Conservation (phyloP, 2,329 filamentous ascomycete genomes). For the Sporothrix luriei region DNA sequence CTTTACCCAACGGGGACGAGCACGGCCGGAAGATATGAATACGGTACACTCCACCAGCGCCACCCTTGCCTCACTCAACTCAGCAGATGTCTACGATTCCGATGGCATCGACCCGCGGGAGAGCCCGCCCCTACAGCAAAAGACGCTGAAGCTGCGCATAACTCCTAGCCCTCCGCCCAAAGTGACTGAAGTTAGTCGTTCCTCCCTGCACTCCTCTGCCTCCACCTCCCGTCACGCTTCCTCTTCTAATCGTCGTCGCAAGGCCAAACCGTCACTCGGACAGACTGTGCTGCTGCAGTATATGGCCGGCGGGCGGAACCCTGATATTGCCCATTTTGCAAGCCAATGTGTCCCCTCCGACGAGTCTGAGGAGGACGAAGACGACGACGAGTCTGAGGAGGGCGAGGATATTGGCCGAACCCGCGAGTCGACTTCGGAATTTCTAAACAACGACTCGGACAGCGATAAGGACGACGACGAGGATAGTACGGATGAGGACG, state of each 20-base stretch:
- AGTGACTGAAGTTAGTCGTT: constrained; percentile 50
- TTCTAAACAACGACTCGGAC: neutral
- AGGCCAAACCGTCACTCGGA: constrained; percentile 60
- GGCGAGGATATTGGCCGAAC: constrained; percentile 11
- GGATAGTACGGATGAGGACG: neutral
- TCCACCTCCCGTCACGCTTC: constrained; percentile 45
- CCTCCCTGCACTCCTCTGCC: constrained; percentile 36
- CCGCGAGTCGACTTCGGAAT: constrained; percentile 13
- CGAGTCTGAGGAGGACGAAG: constrained; percentile 24
- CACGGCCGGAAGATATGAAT: constrained; percentile 43
- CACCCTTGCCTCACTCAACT: constrained; percentile 32
- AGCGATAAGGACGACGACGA: constrained; percentile 4
- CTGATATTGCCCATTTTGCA: constrained; percentile 64
- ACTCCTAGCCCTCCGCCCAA: constrained; percentile 55
- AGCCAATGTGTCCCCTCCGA: constrained; percentile 53
- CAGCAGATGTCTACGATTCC: constrained; percentile 48
- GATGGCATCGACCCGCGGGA: constrained; percentile 49
- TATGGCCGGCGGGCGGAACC: constrained; percentile 65
- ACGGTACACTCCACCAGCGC: constrained; percentile 44
- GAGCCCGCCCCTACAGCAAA: constrained; percentile 45
- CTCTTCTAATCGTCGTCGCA: constrained; percentile 57
- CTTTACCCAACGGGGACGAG: constrained; percentile 40
- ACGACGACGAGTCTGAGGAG: neutral
- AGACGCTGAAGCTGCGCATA: constrained; percentile 51
- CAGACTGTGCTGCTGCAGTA: constrained; percentile 68